Evolutionary conservation across 108 stramenopile genomes (phyloP).

Genomic region (Cyclotella kingstonii): DNA sequence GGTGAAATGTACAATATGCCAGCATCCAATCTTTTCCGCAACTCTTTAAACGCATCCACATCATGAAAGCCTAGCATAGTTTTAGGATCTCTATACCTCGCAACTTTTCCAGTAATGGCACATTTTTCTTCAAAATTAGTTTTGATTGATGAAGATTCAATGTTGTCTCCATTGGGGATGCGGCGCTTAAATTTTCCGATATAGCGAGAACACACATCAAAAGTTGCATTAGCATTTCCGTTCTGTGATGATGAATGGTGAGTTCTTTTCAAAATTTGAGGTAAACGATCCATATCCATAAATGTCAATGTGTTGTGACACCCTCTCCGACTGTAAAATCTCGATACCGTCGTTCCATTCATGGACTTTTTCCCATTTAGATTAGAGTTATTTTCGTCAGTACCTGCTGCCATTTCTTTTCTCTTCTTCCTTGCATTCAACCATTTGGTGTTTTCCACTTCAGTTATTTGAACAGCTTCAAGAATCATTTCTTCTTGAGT

Average conservation of each 20-base stretch:
- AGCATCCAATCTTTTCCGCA: slow-evolving; percentile 59
- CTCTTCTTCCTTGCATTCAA: slow-evolving; percentile 10
- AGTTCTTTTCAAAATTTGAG: slow-evolving; percentile 56
- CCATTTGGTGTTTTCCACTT: slow-evolving; percentile 71
- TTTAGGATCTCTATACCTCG: slow-evolving; percentile 71
- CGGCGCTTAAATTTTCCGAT: slow-evolving; percentile 10
- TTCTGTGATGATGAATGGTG: not conserved
- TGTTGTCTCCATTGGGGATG: slow-evolving; percentile 3
- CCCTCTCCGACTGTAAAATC: slow-evolving; percentile 69
- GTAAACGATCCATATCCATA: slow-evolving; percentile 82
- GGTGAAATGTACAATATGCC: slow-evolving; percentile 32
- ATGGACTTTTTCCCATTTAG: slow-evolving; percentile 1
- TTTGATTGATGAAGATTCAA: not conserved
- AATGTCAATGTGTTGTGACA: slow-evolving; percentile 75
- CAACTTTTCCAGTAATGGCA: slow-evolving; percentile 76
- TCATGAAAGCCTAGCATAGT: slow-evolving; percentile 66
- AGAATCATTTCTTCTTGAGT: slow-evolving; percentile 84
- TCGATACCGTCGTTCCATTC: slow-evolving; percentile 22
- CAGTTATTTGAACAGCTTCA: slow-evolving; percentile 73
- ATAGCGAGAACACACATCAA: slow-evolving; percentile 3
- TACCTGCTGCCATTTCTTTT: slow-evolving; percentile 11
- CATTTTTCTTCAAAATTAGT: slow-evolving; percentile 43
- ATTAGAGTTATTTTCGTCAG: slow-evolving; percentile 25
- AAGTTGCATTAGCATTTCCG: not conserved
- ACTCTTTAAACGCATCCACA: slow-evolving; percentile 68